Evolutionary conservation across 1,284 basidiomycete species (phyloP).

Genomic region (Sanguinoderma infundibulare): DNA sequence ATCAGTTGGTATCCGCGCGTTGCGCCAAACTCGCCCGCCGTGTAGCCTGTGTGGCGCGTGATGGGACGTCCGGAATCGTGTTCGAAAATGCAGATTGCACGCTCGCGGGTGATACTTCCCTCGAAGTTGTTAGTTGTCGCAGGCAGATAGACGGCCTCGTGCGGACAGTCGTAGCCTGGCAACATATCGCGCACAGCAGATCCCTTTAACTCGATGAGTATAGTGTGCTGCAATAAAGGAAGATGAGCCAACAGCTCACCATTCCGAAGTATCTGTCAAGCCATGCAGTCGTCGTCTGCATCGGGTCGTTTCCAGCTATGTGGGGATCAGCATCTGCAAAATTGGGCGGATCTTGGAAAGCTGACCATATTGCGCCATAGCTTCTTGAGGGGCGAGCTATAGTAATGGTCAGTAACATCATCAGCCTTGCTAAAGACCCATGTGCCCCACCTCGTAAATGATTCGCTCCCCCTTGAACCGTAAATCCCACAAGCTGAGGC

Average conservation of each 20-base stretch:
- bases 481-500: conserved; percentile 69
- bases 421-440: background rate
- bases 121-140: conserved; percentile 53
- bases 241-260: conserved; percentile 29
- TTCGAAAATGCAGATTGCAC: conserved; percentile 71
- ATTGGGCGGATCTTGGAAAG: background rate
- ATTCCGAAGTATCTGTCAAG: conserved; percentile 72
- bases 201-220: conserved; percentile 32
- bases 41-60: conserved; percentile 59
- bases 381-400: conserved; percentile 58
- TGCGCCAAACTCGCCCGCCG: conserved; percentile 57
- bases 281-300: conserved; percentile 66
- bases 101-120: conserved; percentile 48
- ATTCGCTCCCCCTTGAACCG: conserved; percentile 64
- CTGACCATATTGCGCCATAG: conserved; percentile 66
- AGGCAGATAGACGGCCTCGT: conserved; percentile 61
- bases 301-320: conserved; percentile 65
- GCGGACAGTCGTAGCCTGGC: conserved; percentile 68
- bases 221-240: background rate
- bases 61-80: conserved; percentile 61
- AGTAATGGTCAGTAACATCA: background rate
- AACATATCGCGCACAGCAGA: conserved; percentile 58
- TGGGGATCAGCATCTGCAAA: background rate
- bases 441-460: conserved; percentile 58
- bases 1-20: conserved; percentile 63